Percentiles rank a stretch among this genome's conserved stretches.
These are phyloP conservation scores for Myriosclerotinia duriaeana DNA, from an alignment of 2,329 filamentous ascomycete species.

Conservation along the genomic window DNA sequence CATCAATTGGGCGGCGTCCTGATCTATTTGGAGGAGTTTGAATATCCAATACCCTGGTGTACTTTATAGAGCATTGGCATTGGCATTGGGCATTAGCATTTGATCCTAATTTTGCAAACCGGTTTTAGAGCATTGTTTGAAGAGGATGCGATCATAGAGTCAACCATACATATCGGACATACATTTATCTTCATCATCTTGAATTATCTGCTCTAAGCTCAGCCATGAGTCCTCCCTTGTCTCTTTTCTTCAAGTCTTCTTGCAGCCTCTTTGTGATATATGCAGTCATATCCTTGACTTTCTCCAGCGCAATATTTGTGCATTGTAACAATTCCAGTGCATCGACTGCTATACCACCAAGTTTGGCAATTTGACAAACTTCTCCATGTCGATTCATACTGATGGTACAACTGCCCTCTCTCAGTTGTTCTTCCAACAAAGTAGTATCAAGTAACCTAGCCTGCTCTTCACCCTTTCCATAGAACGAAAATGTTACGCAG, in stretches of 20 bases:
- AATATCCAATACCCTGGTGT: constrained; percentile 24
- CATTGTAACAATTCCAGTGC: constrained; percentile 76
- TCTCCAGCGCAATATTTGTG: constrained; percentile 69
- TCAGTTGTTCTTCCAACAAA: constrained; percentile 72
- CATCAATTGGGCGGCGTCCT: constrained; percentile 23
- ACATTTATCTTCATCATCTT: constrained; percentile 43
- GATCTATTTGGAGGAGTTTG: constrained; percentile 23
- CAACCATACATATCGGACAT: constrained; percentile 42
- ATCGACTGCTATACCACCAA: constrained; percentile 80
- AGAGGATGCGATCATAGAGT: constrained; percentile 15
- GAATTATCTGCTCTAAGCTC: constrained; percentile 81
- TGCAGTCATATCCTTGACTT: constrained; percentile 76
- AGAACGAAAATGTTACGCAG: constrained; percentile 87
- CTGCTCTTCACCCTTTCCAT: constrained; percentile 61
- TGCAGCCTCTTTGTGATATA: constrained; percentile 71
- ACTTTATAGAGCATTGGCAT: constrained; percentile 24
- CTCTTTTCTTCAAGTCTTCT: constrained; percentile 73
- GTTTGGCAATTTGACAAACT: constrained; percentile 65
- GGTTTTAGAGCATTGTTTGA: background rate
- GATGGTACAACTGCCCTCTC: constrained; percentile 72
- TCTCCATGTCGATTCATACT: constrained; percentile 49
- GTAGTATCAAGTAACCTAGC: constrained; percentile 71
- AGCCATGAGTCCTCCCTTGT: constrained; percentile 75
- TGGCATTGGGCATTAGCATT: constrained; percentile 2
- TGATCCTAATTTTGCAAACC: background rate